Percentiles rank a stretch among this genome's conserved stretches.
Conservation (phyloP, 2,329 filamentous ascomycete genomes). For the Nigrospora osmanthi region DNA sequence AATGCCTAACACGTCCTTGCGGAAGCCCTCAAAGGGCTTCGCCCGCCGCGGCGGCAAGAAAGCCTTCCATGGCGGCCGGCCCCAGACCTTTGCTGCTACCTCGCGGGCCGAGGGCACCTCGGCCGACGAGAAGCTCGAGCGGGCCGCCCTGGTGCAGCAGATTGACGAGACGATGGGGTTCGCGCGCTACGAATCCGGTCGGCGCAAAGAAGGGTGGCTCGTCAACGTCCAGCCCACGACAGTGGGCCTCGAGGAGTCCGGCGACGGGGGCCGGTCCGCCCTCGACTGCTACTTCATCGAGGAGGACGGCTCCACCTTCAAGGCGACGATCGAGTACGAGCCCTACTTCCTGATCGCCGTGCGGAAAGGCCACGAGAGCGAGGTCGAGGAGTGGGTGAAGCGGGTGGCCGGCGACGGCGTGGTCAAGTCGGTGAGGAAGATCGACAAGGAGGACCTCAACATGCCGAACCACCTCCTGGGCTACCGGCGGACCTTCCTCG, state of each 20-base stretch:
- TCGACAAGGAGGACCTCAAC: constrained; percentile 88
- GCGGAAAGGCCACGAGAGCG: constrained; percentile 77
- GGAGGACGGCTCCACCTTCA: constrained; percentile 83
- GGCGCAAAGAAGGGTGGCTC: constrained; percentile 78
- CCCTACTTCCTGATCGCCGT: constrained; percentile 93
- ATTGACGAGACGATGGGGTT: constrained; percentile 98
- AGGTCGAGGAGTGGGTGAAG: constrained; percentile 94
- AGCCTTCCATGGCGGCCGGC: constrained; percentile 59
- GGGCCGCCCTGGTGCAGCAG: constrained; percentile 70
- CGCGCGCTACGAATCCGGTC: constrained; percentile 79
- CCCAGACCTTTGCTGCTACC: constrained; percentile 68
- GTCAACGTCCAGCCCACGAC: constrained; percentile 90
- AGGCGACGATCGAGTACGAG: constrained; percentile 92
- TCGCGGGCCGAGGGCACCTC: constrained; percentile 78
- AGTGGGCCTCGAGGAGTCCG: constrained; percentile 63
- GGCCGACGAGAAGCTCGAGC: constrained; percentile 86
- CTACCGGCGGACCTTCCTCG: constrained; percentile 79
- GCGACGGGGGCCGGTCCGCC: constrained; percentile 73
- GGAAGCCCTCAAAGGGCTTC: constrained; percentile 57
- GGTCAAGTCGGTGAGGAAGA: constrained; percentile 66
- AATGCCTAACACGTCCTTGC: constrained; percentile 54
- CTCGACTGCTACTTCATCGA: constrained; percentile 97
- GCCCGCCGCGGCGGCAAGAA: constrained; percentile 60
- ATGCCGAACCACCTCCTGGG: constrained; percentile 96
- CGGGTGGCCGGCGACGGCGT: constrained; percentile 70